A percentile compares a stretch with the other conserved stretches of the same genome.
These are phyloP conservation scores for Tylopilus vinaceipallidus DNA, from an alignment of 768 basidiomycete species.

Conservation along the genomic window DNA sequence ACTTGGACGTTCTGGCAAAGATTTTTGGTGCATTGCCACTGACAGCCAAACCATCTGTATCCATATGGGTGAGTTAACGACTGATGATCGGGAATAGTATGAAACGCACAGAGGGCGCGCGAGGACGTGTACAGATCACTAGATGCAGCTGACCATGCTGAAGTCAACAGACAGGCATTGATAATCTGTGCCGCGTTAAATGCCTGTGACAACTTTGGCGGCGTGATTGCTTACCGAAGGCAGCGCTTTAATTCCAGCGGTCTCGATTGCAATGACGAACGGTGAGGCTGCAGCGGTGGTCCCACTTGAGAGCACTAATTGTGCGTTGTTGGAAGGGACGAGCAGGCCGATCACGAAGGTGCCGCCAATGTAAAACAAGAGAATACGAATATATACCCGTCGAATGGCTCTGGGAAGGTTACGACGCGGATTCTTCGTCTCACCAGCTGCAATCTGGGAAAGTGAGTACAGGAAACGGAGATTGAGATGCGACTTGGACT, in stretches of 20 bases:
- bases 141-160: constrained; percentile 90
- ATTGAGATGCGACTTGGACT: constrained; percentile 25
- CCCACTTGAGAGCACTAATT: constrained; percentile 49
- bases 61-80: background rate
- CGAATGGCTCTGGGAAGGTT: constrained; percentile 58
- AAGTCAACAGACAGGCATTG: constrained; percentile 80
- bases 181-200: constrained; percentile 49
- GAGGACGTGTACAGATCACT: constrained; percentile 90
- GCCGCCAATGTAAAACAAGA: constrained; percentile 72
- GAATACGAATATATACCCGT: constrained; percentile 72
- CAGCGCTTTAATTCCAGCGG: constrained; percentile 81
- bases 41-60: constrained; percentile 72
- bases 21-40: constrained; percentile 81
- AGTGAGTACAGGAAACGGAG: constrained; percentile 1
- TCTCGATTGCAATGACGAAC: constrained; percentile 87
- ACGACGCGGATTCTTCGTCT: constrained; percentile 82
- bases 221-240: constrained; percentile 57
- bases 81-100: background rate
- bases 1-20: constrained; percentile 65
- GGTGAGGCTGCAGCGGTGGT: constrained; percentile 79
- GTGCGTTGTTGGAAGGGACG: constrained; percentile 65
- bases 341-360: constrained; percentile 80
- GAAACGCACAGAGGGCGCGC: constrained; percentile 70
- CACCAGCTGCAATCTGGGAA: constrained; percentile 77
- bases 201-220: constrained; percentile 3